Percentiles rank a stretch among this genome's conserved stretches.
Conservation (phyloP, 2,329 filamentous ascomycete genomes). For the Colletotrichum shisoi region DNA sequence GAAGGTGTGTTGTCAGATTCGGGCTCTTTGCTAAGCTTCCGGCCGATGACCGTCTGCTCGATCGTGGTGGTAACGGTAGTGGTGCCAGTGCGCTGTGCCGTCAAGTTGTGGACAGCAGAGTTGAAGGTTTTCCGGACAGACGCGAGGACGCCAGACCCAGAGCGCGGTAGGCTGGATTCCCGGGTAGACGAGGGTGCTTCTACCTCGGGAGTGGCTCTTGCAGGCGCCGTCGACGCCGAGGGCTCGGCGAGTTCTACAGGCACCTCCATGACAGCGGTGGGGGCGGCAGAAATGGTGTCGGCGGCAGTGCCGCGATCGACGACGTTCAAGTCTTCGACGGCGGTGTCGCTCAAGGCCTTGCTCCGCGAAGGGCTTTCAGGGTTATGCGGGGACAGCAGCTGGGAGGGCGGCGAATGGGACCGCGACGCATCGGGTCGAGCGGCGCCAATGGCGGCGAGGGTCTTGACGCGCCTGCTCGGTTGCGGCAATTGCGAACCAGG, state of each 20-base stretch:
- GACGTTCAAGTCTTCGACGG: conserved; percentile 5
- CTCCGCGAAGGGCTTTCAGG: conserved; percentile 8
- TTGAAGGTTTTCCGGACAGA: conserved; percentile 25
- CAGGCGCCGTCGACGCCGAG: not conserved
- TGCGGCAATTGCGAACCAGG: conserved; percentile 27
- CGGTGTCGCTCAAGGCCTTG: conserved; percentile 13
- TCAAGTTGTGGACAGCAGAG: conserved; percentile 13
- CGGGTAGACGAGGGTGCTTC: conserved; percentile 12
- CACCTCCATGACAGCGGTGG: not conserved
- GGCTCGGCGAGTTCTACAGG: not conserved
- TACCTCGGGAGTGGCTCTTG: not conserved
- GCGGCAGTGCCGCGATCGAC: conserved; percentile 15
- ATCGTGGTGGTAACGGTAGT: conserved; percentile 21
- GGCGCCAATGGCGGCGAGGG: conserved; percentile 1
- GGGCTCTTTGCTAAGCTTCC: conserved; percentile 32
- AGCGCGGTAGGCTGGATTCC: conserved; percentile 8
- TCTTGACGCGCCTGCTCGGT: conserved; percentile 30
- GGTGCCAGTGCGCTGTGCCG: conserved; percentile 9
- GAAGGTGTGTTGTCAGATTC: conserved; percentile 17
- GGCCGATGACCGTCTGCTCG: conserved; percentile 32
- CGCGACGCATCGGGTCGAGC: conserved; percentile 24
- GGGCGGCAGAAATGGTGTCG: conserved; percentile 11
- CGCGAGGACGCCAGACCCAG: conserved; percentile 1
- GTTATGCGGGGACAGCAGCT: not conserved
- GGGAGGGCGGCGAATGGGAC: conserved; percentile 21